Evolutionary conservation across 2,329 filamentous ascomycete species (phyloP).

Genomic region (Curvularia eragrostidis): DNA sequence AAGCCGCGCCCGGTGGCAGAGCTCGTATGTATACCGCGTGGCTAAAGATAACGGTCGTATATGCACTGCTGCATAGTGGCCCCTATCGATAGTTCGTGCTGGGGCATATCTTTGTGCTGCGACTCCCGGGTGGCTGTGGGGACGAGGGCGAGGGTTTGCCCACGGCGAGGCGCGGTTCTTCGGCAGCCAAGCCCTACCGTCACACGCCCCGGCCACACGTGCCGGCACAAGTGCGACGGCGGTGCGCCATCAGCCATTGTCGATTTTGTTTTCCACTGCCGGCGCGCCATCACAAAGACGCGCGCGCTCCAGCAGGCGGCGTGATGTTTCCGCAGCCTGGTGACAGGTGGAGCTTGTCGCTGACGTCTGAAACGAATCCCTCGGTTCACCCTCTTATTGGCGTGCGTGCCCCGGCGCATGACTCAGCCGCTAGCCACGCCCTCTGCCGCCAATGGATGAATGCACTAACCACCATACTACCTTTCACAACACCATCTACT

Average conservation of each 20-base stretch:
- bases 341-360: slow-evolving; percentile 18
- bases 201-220: slow-evolving; percentile 29
- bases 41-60: slow-evolving; percentile 12
- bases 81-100: slow-evolving; percentile 17
- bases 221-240: slow-evolving; percentile 1
- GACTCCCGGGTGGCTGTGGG: slow-evolving; percentile 5
- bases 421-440: slow-evolving; percentile 25
- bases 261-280: slow-evolving; percentile 20
- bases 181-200: slow-evolving; percentile 13
- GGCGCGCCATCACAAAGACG: slow-evolving; percentile 20
- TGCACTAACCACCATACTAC: slow-evolving; percentile 6
- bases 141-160: slow-evolving; percentile 5
- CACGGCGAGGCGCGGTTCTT: slow-evolving; percentile 24
- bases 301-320: slow-evolving; percentile 32
- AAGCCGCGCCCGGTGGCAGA: slow-evolving; percentile 5
- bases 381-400: slow-evolving; percentile 17
- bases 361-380: slow-evolving; percentile 26
- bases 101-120: slow-evolving; percentile 17
- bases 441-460: slow-evolving; percentile 1
- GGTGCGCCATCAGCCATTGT: slow-evolving; percentile 26
- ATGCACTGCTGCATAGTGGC: slow-evolving; percentile 13
- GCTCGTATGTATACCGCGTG: slow-evolving; percentile 1
- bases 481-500: slow-evolving; percentile 12
- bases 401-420: slow-evolving; percentile 12
- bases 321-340: slow-evolving; percentile 8